Conservation (phyloP, 768 basidiomycete species). For the Leccinum uliginosum region DNA sequence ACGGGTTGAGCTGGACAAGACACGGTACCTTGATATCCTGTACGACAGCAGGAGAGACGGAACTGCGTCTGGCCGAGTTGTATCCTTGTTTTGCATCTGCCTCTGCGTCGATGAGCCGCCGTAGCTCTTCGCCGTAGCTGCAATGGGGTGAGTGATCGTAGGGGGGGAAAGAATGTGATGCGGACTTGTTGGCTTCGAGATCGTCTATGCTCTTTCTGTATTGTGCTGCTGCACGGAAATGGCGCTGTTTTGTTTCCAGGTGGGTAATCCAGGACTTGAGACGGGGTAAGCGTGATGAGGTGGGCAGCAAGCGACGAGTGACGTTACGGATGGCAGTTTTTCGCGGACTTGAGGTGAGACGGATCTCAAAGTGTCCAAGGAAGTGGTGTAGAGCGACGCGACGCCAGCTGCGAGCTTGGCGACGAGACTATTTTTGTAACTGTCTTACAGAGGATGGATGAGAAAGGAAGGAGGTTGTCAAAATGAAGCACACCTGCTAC, state of each 20-base stretch:
- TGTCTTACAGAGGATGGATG: slow-evolving; percentile 34
- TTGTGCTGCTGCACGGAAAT: slow-evolving; percentile 88
- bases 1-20: neutral
- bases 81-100: slow-evolving; percentile 65
- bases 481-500: slow-evolving; percentile 54
- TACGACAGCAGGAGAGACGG: slow-evolving; percentile 58
- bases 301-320: neutral
- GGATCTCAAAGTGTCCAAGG: slow-evolving; percentile 41
- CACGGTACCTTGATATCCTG: slow-evolving; percentile 71
- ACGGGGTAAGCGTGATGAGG: slow-evolving; percentile 8
- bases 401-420: slow-evolving; percentile 80
- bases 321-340: slow-evolving; percentile 51
- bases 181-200: slow-evolving; percentile 67
- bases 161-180: neutral
- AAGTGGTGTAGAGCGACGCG: slow-evolving; percentile 59
- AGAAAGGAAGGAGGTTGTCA: neutral
- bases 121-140: slow-evolving; percentile 88
- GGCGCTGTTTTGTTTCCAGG: slow-evolving; percentile 73
- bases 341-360: slow-evolving; percentile 42
- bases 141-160: slow-evolving; percentile 5
- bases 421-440: slow-evolving; percentile 77
- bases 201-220: slow-evolving; percentile 89
- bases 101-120: slow-evolving; percentile 68
- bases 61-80: slow-evolving; percentile 58
- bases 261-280: slow-evolving; percentile 70